These are phyloP conservation scores for Aspergillus sp. DNA, from an alignment of 2,329 filamentous ascomycete genomes.

Conservation along the genomic window DNA sequence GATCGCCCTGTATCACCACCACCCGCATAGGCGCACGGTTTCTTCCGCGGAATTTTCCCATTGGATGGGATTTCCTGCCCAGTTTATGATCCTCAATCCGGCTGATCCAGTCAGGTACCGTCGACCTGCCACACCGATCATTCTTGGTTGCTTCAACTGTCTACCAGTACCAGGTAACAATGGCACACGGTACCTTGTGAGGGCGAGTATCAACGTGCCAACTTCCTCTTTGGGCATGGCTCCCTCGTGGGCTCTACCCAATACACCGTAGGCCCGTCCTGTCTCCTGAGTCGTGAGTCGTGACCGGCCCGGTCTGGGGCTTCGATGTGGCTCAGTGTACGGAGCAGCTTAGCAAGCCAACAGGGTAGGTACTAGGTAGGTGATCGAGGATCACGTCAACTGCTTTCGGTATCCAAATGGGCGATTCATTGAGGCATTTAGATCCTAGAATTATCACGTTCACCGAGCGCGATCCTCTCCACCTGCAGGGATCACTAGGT, in stretches of 20 bases:
- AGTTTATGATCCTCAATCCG: not conserved
- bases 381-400: not conserved
- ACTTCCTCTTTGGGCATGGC: not conserved
- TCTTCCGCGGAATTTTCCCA: not conserved
- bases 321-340: not conserved
- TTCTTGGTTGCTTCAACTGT: not conserved
- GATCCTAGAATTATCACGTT: not conserved
- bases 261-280: too few relatives aligned
- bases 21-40: not conserved
- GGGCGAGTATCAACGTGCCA: not conserved
- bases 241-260: not conserved
- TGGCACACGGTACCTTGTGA: not conserved
- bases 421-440: not conserved
- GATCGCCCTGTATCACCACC: not conserved
- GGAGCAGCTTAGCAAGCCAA: too few relatives aligned
- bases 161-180: not conserved
- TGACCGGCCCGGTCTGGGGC: not conserved
- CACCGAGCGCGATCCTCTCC: not conserved
- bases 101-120: not conserved
- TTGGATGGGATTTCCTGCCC: not conserved
- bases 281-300: not conserved
- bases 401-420: not conserved
- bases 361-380: too few relatives aligned
- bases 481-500: not conserved
- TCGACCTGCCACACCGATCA: not conserved